phyloP scores from a whole-genome alignment of 306 rosid species.

The Ammopiptanthus mongolicus region DNA sequence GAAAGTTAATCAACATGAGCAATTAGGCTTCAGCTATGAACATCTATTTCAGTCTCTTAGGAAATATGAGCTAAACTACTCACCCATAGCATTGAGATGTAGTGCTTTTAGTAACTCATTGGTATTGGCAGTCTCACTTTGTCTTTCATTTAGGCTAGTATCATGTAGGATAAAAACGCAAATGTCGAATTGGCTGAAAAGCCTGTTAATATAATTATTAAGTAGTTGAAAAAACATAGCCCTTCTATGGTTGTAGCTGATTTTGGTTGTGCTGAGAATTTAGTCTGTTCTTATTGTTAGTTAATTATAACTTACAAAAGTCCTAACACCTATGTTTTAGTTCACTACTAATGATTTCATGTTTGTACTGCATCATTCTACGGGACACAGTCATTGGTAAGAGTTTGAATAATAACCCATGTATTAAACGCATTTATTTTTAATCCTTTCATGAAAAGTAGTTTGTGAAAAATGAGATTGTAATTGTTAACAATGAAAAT shows the following conservation, averaged over 20 bases:
- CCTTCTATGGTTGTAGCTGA: constrained; percentile 72
- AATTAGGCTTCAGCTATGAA: too few species aligned
- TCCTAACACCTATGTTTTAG: not conserved
- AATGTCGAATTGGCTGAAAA: constrained; percentile 89
- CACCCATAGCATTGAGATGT: not conserved
- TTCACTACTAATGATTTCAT: constrained; percentile 1
- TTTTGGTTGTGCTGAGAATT: constrained; percentile 89
- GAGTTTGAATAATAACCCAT: constrained; percentile 72
- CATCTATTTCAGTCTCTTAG: too few species aligned
- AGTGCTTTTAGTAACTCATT: not conserved
- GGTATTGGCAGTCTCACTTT: constrained; percentile 20
- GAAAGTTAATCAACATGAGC: too few species aligned
- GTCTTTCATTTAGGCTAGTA: constrained; percentile 53
- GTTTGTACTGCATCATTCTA: constrained; percentile 27
- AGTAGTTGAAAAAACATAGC: constrained; percentile 73
- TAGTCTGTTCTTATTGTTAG: not conserved
- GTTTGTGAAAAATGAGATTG: too few species aligned
- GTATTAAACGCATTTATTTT: too few species aligned
- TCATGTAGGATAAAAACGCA: constrained; percentile 92
- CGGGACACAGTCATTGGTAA: constrained; percentile 88
- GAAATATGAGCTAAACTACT: too few species aligned
- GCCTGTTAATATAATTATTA: constrained; percentile 62
- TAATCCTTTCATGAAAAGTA: too few species aligned
- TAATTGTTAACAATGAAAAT: too few species aligned
- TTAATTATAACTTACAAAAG: not conserved